Evolutionary conservation across 2,329 filamentous ascomycete genomes (phyloP), one percentile per base, ranked within the genome.

Genomic region (Aspergillus terreus): DNA sequence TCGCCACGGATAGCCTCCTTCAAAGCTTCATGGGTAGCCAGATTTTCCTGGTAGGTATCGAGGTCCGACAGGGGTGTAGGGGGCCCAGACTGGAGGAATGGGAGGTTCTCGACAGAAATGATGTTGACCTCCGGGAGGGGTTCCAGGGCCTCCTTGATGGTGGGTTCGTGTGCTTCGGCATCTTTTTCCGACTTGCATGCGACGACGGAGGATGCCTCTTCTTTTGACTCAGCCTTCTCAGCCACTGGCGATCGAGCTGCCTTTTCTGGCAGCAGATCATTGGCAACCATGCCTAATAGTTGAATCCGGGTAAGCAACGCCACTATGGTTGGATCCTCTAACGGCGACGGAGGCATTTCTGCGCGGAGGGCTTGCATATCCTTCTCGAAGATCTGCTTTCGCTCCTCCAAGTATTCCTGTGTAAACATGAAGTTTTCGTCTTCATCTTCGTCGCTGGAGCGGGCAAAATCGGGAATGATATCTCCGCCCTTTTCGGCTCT

Each of bases 341-440:
- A 61, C 7, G 71, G 67, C 1, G 73, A 60, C 4, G 63, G 67
- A 19, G 76, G 76, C 50, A 76, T 64, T 56, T 74, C 71, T 6
- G 71, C 66, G 46, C 71, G 66, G 19, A 78, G 64, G 4, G 65
- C 56, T 45, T 71, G 61, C 66, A 77, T 73, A 47, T 77, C 72
- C 50, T 70, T 72, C 54, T 76, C 71, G 44, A 76, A 76, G 7
- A 69, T 69, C 36, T 64, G 65, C 55, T 76, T 76, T 14, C 73
- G 68, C 56, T 74, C 71, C 23, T 73, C 71, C 36, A 76, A 66
- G 53, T 78, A 76, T 42, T 77, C 75, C 45, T 78, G 73, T 10
- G 73, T 76, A 40, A 78, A 72, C 32, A 74, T 67, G 1, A 65
- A 65, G 40, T 70, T 70, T 49, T 76, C 74, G 46, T 76, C 73